Percentiles rank a stretch among this genome's conserved stretches.
Conservation (phyloP, 768 basidiomycete genomes). For the Amanita polypyramis region DNA sequence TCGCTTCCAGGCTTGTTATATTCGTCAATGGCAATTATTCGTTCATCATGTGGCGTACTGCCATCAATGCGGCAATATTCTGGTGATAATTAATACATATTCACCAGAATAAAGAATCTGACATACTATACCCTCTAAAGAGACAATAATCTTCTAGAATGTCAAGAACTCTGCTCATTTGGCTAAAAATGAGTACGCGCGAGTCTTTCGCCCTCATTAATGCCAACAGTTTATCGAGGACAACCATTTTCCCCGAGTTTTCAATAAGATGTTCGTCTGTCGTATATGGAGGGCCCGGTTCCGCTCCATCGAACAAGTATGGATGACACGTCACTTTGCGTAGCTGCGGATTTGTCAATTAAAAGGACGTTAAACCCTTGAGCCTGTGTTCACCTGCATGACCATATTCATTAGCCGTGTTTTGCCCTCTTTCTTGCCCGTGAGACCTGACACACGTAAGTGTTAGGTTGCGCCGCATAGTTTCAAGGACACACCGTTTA, state of each 20-base stretch:
- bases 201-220: slow-evolving; percentile 91
- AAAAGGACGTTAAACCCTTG: background rate
- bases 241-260: slow-evolving; percentile 95
- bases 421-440: slow-evolving; percentile 98
- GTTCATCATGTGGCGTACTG: slow-evolving; percentile 91
- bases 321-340: slow-evolving; percentile 88
- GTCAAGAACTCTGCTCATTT: slow-evolving; percentile 98
- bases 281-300: slow-evolving; percentile 97
- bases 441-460: slow-evolving; percentile 44
- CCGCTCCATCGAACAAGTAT: slow-evolving; percentile 92
- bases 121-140: slow-evolving; percentile 80
- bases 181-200: slow-evolving; percentile 93
- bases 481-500: slow-evolving; percentile 56
- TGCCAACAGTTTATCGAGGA: slow-evolving; percentile 85
- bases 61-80: slow-evolving; percentile 98
- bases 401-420: slow-evolving; percentile 97
- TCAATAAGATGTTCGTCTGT: slow-evolving; percentile 94
- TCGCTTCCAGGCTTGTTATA: slow-evolving; percentile 93
- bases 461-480: background rate
- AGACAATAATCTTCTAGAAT: slow-evolving; percentile 96
- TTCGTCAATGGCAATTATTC: slow-evolving; percentile 91
- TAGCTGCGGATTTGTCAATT: slow-evolving; percentile 27
- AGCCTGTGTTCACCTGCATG: slow-evolving; percentile 62
- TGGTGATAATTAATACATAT: slow-evolving; percentile 17
- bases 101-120: slow-evolving; percentile 3